These are phyloP conservation scores for Bauhinia variegata DNA, from an alignment of 306 rosid genomes.

Conservation along the genomic window DNA sequence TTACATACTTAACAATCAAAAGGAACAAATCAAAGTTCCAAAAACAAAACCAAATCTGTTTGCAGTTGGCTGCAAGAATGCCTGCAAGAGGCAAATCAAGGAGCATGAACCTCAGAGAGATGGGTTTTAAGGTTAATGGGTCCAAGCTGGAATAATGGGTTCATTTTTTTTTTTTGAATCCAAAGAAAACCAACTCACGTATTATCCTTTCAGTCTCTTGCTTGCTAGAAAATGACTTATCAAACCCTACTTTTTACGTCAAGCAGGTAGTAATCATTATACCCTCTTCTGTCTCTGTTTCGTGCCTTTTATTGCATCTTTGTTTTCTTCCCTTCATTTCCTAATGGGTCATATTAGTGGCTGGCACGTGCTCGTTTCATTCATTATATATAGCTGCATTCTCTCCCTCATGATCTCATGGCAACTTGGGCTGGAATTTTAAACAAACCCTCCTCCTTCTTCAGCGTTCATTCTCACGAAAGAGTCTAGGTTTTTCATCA, in stretches of 20 bases:
- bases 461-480: too few species aligned
- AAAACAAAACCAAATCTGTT: not conserved
- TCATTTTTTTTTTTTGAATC: conserved; percentile 60
- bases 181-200: conserved; percentile 84
- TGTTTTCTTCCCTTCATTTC: conserved; percentile 19
- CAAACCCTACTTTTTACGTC: conserved; percentile 57
- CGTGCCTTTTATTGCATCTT: conserved; percentile 39
- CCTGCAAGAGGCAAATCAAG: conserved; percentile 29
- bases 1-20: conserved; percentile 28
- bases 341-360: conserved; percentile 8
- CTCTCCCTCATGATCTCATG: conserved; percentile 34
- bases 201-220: conserved; percentile 60
- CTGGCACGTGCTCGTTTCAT: conserved; percentile 7
- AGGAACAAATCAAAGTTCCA: too few species aligned
- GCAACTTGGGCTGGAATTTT: conserved; percentile 19
- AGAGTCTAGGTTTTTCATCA: conserved; percentile 1
- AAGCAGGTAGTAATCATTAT: conserved; percentile 56
- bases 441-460: conserved; percentile 4
- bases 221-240: conserved; percentile 62
- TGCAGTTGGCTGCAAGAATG: conserved; percentile 39
- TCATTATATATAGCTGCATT: conserved; percentile 40
- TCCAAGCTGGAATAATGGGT: conserved; percentile 39
- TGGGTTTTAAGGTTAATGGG: conserved; percentile 17
- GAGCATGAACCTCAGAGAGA: too few species aligned
- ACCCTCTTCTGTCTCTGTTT: conserved; percentile 43